phyloP scores from a whole-genome alignment of 2,329 filamentous ascomycete species.

The Aspergillus sp. region DNA sequence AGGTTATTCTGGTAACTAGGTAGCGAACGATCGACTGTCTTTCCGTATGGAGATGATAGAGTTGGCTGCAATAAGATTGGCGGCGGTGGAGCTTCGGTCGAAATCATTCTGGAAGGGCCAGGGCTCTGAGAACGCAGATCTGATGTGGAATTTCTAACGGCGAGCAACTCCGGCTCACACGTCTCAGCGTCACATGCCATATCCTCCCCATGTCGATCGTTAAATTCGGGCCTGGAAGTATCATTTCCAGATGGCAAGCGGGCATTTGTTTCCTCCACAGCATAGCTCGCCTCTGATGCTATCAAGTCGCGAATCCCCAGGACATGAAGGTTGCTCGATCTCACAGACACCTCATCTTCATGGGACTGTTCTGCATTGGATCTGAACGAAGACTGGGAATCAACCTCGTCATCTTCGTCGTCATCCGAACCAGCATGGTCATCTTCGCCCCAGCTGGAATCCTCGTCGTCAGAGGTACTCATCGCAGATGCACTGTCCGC shows the following conservation, averaged over 20 bases:
- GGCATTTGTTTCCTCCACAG: neutral
- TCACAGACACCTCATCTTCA: conserved; percentile 7
- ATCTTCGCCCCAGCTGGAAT: conserved; percentile 9
- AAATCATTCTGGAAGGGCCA: neutral
- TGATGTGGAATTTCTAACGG: neutral
- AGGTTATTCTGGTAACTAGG: neutral
- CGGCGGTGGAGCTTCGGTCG: neutral
- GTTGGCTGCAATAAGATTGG: neutral
- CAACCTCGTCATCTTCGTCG: conserved; percentile 15
- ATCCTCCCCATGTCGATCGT: neutral
- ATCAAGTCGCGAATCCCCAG: neutral
- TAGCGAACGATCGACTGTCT: neutral
- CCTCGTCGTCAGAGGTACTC: conserved; percentile 6
- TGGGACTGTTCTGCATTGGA: conserved; percentile 12
- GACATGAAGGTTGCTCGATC: conserved; percentile 2
- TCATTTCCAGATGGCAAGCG: neutral
- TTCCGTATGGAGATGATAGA: neutral
- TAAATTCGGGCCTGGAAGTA: neutral
- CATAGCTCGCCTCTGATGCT: neutral
- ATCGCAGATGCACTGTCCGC: conserved; percentile 7
- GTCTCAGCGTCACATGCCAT: neutral
- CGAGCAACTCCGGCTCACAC: neutral
- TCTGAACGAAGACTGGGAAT: conserved; percentile 4
- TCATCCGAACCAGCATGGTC: conserved; percentile 11
- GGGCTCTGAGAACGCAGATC: neutral